phyloP scores from a whole-genome alignment of 768 basidiomycete genomes.

The Leccinum variicolor region DNA sequence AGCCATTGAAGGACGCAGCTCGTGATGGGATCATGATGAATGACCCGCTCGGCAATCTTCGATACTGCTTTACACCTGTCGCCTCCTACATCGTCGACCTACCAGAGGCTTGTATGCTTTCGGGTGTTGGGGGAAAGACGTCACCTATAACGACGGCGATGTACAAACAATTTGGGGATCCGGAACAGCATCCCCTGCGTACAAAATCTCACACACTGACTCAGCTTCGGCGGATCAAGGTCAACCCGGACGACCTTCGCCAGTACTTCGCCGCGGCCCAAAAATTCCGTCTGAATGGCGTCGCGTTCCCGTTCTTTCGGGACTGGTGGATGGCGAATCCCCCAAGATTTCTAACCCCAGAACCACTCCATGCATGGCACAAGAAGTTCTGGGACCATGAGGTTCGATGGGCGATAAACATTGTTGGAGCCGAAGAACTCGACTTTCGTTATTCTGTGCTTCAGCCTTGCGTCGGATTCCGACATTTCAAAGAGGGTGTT shows the following conservation, averaged over 20 bases:
- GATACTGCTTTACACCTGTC: neutral
- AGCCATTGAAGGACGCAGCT: neutral
- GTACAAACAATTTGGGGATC: neutral
- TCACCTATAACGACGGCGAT: neutral
- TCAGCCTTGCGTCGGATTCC: too few relatives aligned
- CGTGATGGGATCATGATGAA: neutral
- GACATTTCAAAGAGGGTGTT: too few relatives aligned
- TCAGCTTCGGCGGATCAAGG: neutral
- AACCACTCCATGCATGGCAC: too few relatives aligned
- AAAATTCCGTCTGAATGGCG: neutral
- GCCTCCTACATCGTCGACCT: neutral
- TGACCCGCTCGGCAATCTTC: neutral
- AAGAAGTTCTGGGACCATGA: too few relatives aligned
- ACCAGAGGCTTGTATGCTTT: neutral
- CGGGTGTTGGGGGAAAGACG: neutral
- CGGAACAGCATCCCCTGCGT: neutral
- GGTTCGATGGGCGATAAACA: too few relatives aligned
- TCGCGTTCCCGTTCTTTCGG: neutral
- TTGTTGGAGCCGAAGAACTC: too few relatives aligned
- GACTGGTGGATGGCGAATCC: neutral
- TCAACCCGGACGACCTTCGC: neutral
- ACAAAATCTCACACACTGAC: neutral
- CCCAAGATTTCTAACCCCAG: neutral
- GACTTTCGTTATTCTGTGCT: too few relatives aligned
- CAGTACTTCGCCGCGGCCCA: neutral